Conservation (phyloP, 306 rosid genomes). For the Cicer yamashitae region DNA sequence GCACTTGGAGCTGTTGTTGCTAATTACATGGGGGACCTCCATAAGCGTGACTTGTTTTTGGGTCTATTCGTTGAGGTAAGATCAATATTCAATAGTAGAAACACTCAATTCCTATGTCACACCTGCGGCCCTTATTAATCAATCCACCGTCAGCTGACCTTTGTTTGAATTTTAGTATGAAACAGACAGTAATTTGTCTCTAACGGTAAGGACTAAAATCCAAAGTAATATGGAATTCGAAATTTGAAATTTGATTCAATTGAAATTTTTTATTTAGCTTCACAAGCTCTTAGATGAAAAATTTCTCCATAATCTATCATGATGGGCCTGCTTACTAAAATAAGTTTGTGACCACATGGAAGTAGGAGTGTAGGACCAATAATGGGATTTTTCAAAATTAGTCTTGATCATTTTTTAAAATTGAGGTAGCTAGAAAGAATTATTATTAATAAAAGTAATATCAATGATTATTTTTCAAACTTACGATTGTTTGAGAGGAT, state of each 20-base stretch:
- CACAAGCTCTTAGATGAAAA: background rate
- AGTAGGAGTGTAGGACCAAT: background rate
- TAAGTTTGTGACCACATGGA: background rate
- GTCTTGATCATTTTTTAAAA: background rate
- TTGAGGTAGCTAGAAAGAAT: no score
- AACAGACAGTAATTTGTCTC: background rate
- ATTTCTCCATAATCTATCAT: background rate
- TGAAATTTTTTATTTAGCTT: background rate
- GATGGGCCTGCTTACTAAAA: background rate
- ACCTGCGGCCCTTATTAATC: background rate
- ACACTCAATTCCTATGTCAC: background rate
- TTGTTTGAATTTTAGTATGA: background rate
- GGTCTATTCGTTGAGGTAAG: conserved; percentile 76
- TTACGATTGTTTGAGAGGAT: no score
- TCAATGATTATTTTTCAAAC: no score
- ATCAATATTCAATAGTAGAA: background rate
- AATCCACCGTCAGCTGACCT: background rate
- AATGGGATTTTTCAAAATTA: background rate
- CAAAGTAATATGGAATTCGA: background rate
- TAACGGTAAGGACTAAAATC: no score
- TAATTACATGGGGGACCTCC: conserved; percentile 63
- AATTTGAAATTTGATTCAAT: background rate
- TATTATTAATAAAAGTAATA: no score
- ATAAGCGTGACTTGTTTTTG: conserved; percentile 64
- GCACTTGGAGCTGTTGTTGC: conserved; percentile 88